Evolutionary conservation across 345 rosid species (phyloP), one percentile per base, ranked within the genome.

Genomic region (Eucalyptus pumila): DNA sequence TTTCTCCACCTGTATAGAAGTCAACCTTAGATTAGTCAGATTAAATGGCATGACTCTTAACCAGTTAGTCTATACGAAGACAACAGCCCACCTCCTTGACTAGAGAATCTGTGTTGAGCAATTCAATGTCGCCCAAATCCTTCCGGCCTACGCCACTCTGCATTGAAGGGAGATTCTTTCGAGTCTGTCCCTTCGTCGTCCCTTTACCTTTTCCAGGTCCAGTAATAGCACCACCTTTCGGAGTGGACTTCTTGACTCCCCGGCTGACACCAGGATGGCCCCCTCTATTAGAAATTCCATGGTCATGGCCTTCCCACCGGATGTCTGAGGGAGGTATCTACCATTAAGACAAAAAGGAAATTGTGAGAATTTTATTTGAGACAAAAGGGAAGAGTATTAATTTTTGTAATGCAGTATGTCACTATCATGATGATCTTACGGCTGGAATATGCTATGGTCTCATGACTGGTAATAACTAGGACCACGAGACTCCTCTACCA

Each of bases 271-370:
- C 98, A 50, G 98, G 95, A 69, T 94, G 97, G 67, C 96, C 94
- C 88, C 95, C 98, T 95, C 93, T 95, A 88, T 93, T 96, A 90
- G 95, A 91, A 87, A 94, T 85, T 88, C 95, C 95, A 49, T 95
- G 96, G 89, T 96, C 96, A 44, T 95, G 97, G 86, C 93, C 95
- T 89, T 95, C 98, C 99, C 99, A 98, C 92, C 94, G 95, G 87
- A 98, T 97, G 89, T 97, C 99, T 92, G 94, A 96, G 19, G 97
- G 95, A 89, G 99, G 91, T 92, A 98, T 98, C 99, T 98, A 90
- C 69, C 42, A 88, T 91, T 37, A 76, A 7, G 47, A 37, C 27
- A 76, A 62, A 62, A 23, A 91, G 42, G 81, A 86, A 37, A 52
- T 34, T 16, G 27, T 54, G 40, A 85, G 85, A 37, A 76, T 21